Evolutionary conservation across 352 stramenopile species (phyloP).

Genomic region (Globisporangium rhizosaccharum): DNA sequence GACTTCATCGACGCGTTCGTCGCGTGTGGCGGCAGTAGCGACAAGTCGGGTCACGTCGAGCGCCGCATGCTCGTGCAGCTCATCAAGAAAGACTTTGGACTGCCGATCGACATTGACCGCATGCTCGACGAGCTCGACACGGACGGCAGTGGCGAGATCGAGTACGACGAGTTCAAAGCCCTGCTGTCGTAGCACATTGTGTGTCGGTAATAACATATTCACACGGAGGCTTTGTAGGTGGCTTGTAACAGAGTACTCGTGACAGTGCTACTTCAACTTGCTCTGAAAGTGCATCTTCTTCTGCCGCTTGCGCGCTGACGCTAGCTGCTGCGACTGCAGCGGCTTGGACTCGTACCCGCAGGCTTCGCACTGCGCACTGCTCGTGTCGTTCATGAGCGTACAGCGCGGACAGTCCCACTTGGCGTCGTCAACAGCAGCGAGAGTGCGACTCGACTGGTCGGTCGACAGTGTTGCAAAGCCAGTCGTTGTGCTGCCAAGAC

Average conservation of each 20-base stretch:
- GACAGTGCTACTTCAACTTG: conserved; percentile 33
- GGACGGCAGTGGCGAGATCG: conserved; percentile 92
- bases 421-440: conserved; percentile 12
- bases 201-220: conserved; percentile 18
- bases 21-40: conserved; percentile 87
- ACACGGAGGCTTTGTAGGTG: neutral
- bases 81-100: conserved; percentile 94
- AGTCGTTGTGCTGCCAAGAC: too few species aligned
- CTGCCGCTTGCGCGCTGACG: conserved; percentile 44
- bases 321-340: conserved; percentile 5
- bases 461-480: neutral
- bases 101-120: conserved; percentile 96
- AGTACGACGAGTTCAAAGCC: conserved; percentile 95
- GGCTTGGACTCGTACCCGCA: conserved; percentile 50
- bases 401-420: conserved; percentile 74
- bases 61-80: conserved; percentile 87
- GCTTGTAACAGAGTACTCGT: conserved; percentile 21
- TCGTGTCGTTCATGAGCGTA: conserved; percentile 73
- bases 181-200: conserved; percentile 57
- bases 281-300: conserved; percentile 77
- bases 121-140: conserved; percentile 95
- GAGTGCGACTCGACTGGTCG: neutral
- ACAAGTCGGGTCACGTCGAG: conserved; percentile 92
- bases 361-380: conserved; percentile 47
- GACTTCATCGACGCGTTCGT: conserved; percentile 98